Base-by-base conservation (phyloP, 176 grass and related monocot species). In the Poa pratensis region DNA sequence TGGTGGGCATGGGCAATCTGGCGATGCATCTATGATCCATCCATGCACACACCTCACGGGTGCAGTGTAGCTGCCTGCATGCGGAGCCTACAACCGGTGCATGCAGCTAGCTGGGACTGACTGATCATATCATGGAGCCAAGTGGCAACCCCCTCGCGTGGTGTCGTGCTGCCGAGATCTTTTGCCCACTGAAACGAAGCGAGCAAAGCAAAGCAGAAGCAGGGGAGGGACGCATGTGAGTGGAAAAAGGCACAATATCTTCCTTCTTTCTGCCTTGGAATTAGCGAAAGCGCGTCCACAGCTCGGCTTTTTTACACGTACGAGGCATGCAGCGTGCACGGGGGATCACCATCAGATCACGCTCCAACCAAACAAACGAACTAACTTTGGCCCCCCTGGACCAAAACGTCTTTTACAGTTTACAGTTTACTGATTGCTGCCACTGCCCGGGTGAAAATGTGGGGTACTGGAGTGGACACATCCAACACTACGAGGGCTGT, bases 1-100 rank as follows among this genome's bases (percentile, higher is more conserved):
- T 62, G 81, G 81, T 70, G 67, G 67, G 18, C 37, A 70, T 70
- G 67, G 67, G 37, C 67, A 70, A 70, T 14, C 42, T 70, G 67
- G 67, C 37, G 18, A 57, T 48, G 45, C 40, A 42, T 18, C 51
- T n/a, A n/a, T n/a, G n/a, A n/a, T n/a, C n/a, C 20, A 58, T 58
- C 7, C 55, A 69, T n/a, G 61, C 62, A 37, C 52, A 20, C 42
- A 46, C 28, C 63, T 19, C 4, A 69, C 32, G 35, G 35, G 69
- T 71, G 68, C 37, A 70, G 66, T 42, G 66, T 42, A 42, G 32
- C 66, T 42, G 9, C 37, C 19, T 12, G 23, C 67, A 35, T 39
- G 67, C 35, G 30, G 66, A 69, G 66, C 34, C 67, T 70, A 43
- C 67, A 43, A 43, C 42, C 42, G 42, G 42, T 43, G 42, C 37